These are phyloP conservation scores for Fusarium kyushuense DNA, from an alignment of 2,329 filamentous ascomycete species.

Conservation along the genomic window DNA sequence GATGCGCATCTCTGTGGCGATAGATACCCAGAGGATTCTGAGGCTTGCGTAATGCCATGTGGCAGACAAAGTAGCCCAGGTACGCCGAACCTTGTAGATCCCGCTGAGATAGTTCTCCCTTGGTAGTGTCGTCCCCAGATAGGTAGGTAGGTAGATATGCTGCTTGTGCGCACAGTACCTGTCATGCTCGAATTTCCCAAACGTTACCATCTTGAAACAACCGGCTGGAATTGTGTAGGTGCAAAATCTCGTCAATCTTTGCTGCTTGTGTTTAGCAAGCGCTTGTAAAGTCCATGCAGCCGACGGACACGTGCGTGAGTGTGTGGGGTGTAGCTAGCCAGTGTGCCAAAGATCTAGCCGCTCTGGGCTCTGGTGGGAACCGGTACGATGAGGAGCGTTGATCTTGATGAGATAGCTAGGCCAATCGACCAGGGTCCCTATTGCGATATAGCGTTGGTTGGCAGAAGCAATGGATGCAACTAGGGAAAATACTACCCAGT, in stretches of 20 bases:
- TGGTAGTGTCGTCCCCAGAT: constrained; percentile 8
- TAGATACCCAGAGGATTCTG: not conserved
- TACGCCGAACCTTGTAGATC: constrained; percentile 17
- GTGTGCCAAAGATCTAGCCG: constrained; percentile 36
- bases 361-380: constrained; percentile 10
- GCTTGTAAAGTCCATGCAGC: constrained; percentile 13
- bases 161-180: constrained; percentile 8
- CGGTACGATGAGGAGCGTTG: constrained; percentile 24
- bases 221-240: constrained; percentile 19
- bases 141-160: constrained; percentile 5
- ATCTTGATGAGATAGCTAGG: constrained; percentile 29
- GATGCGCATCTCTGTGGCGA: constrained; percentile 15
- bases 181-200: constrained; percentile 14
- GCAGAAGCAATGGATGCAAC: not conserved
- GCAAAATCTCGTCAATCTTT: constrained; percentile 32
- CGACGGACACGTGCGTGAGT: constrained; percentile 30
- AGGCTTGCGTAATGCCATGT: constrained; percentile 36
- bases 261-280: constrained; percentile 30
- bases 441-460: not conserved
- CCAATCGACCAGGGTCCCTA: constrained; percentile 22
- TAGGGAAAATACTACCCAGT: not conserved
- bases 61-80: constrained; percentile 21
- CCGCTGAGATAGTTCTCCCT: constrained; percentile 4
- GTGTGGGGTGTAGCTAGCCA: constrained; percentile 6
- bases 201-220: constrained; percentile 32